Evolutionary conservation across 805 yeast genomes (phyloP).

Genomic region (Kazachstania bromeliacearum): DNA sequence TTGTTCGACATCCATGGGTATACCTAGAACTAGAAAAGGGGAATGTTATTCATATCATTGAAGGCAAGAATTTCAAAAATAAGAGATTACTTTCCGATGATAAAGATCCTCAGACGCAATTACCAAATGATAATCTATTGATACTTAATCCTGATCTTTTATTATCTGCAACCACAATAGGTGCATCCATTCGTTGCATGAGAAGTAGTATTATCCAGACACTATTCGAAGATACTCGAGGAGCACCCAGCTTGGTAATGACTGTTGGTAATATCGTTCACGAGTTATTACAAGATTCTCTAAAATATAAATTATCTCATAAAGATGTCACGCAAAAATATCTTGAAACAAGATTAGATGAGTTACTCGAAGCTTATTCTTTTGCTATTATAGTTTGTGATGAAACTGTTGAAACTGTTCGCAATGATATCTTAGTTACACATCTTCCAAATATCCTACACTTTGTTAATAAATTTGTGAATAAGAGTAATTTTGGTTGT

Average conservation of each 20-base stretch:
- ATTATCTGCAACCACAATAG: constrained; percentile 71
- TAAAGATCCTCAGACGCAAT: constrained; percentile 18
- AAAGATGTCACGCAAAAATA: constrained; percentile 22
- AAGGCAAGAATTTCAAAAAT: constrained; percentile 28
- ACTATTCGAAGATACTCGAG: constrained; percentile 46
- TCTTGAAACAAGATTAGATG: constrained; percentile 30
- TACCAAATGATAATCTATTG: constrained; percentile 45
- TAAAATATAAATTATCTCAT: constrained; percentile 28
- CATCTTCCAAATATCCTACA: constrained; percentile 44
- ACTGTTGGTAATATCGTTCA: constrained; percentile 81
- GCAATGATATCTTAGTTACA: constrained; percentile 32
- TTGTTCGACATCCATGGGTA: constrained; percentile 56
- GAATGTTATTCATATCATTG: constrained; percentile 57
- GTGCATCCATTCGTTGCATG: constrained; percentile 66
- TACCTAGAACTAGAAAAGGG: constrained; percentile 38
- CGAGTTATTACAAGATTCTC: constrained; percentile 47
- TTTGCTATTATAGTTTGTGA: constrained; percentile 50
- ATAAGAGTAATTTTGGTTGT: constrained; percentile 22
- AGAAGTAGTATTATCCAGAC: constrained; percentile 57
- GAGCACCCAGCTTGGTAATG: constrained; percentile 54
- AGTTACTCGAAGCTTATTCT: constrained; percentile 34
- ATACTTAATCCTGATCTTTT: constrained; percentile 79
- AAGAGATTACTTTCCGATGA: constrained; percentile 25
- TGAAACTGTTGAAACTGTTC: constrained; percentile 37
- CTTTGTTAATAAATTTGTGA: constrained; percentile 44